Conservation (phyloP, 495 filamentous ascomycete genomes). For the Aspergillus wentii region DNA sequence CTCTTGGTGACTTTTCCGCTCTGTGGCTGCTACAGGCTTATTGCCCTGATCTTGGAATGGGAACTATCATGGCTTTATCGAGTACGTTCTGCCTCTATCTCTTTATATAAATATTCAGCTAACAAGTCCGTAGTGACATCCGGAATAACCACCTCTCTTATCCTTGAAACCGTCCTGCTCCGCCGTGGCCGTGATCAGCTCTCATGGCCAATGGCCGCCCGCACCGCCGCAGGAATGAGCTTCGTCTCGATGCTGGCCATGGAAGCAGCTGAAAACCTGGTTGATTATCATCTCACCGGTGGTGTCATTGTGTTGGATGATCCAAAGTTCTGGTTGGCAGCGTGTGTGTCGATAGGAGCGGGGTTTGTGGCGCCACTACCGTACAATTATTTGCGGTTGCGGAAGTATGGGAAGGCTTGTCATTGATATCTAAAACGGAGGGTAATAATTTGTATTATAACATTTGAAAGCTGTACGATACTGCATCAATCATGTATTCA, state of each 20-base stretch:
- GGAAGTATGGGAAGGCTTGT: slow-evolving; percentile 36
- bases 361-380: slow-evolving; percentile 42
- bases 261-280: slow-evolving; percentile 39
- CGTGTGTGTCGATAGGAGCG: slow-evolving; percentile 30
- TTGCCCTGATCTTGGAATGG: slow-evolving; percentile 32
- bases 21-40: slow-evolving; percentile 33
- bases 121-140: slow-evolving; percentile 27
- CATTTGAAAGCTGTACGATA: too few species aligned
- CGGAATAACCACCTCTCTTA: slow-evolving; percentile 38
- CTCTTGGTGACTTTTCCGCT: slow-evolving; percentile 37
- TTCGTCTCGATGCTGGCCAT: slow-evolving; percentile 45
- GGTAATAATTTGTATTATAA: too few species aligned
- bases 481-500: too few species aligned
- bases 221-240: slow-evolving; percentile 46
- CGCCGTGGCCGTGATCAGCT: slow-evolving; percentile 33
- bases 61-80: slow-evolving; percentile 32
- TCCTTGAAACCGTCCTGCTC: slow-evolving; percentile 40
- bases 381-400: slow-evolving; percentile 40
- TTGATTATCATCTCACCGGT: slow-evolving; percentile 44
- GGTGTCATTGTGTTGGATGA: slow-evolving; percentile 33
- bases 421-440: too few species aligned
- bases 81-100: slow-evolving; percentile 18
- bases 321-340: slow-evolving; percentile 30
- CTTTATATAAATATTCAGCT: background rate
- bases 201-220: slow-evolving; percentile 28